Evolutionary conservation across 768 basidiomycete genomes (phyloP), one percentile per base, ranked within the genome.

Genomic region (Suillus cothurnatus): DNA sequence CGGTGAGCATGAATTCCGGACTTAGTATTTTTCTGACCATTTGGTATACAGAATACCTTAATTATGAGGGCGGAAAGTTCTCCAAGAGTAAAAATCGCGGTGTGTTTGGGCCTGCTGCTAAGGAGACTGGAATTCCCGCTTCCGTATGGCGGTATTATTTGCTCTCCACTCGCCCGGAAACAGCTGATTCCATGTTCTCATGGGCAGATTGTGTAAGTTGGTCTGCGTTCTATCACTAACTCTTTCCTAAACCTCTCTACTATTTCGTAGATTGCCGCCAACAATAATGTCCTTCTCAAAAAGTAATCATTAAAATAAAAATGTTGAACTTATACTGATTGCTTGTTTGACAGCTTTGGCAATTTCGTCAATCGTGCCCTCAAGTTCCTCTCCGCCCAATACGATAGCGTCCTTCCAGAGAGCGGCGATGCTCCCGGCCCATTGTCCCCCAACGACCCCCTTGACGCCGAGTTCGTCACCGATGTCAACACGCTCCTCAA

Each of bases 61-160:
- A 99, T 73, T 99, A 99, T 77, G 97, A 99, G 75, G 94, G 95
- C 32, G 96, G 96, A 45, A 99, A 99, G 75, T 99, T 99, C 84
- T 97, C 95, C 49, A 99, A 99, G 81, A 95, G 94, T 72, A 88
- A 93, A 69, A 95, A 95, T 69, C 91, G 97, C 62, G 97, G 97
- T 50, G 97, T 99, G 2, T 99, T 99, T 68, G 97, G 97, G 32
- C 94, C 95, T 63, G 90, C 90, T 19, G 97, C 97, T 0, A 92
- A 87, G 72, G 94, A 97, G 66, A 97, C 97, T 3, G 95, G 95
- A 4, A 91, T 97, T 52, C 92, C 97, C 28, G 79, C 95, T 0
- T 95, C 94, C 0, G 97, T 99, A 9, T 99, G 97, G 97, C 84
- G 97, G 64, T 99, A 97, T 77, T 99, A 97, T 78, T 83, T 99